Evolutionary conservation across 192 early-diverging fungal genomes (phyloP).

Genomic region (Coemansia sp.): DNA sequence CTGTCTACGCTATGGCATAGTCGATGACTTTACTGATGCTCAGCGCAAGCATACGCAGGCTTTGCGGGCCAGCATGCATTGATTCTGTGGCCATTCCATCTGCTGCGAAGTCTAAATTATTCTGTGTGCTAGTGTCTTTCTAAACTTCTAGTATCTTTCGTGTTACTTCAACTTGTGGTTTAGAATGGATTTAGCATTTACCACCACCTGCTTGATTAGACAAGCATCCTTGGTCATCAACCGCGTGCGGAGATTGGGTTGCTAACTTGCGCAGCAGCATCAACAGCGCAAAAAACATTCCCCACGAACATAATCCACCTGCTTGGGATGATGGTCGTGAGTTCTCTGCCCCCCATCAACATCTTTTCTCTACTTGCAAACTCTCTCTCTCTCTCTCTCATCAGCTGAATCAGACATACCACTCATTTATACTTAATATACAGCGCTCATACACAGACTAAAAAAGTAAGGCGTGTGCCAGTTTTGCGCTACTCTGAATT

Average conservation of each 20-base stretch:
- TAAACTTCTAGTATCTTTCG: too few relatives aligned
- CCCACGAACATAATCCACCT: too few relatives aligned
- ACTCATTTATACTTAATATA: not conserved
- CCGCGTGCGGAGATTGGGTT: not conserved
- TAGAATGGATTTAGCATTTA: not conserved
- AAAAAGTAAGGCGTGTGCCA: not conserved
- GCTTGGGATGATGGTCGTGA: too few relatives aligned
- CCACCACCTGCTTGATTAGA: too few relatives aligned
- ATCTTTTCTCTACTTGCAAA: too few relatives aligned
- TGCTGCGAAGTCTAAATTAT: not conserved
- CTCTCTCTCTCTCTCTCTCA: not conserved
- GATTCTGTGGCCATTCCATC: not conserved
- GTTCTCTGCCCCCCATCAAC: too few relatives aligned
- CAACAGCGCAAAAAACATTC: not conserved
- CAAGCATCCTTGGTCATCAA: not conserved
- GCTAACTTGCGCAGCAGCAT: not conserved
- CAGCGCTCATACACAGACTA: not conserved
- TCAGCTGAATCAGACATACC: not conserved
- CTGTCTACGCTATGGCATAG: slow-evolving; percentile 86
- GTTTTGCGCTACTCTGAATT: not conserved
- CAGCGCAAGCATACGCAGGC: slow-evolving; percentile 82
- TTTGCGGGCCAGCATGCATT: not conserved
- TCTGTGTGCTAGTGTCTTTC: too few relatives aligned
- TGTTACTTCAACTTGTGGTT: not conserved
- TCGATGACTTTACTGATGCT: slow-evolving; percentile 90